Percentiles rank a stretch among this genome's conserved stretches.
Evolutionary conservation across 768 basidiomycete species (phyloP).

Genomic region (Suillus tomentosus): DNA sequence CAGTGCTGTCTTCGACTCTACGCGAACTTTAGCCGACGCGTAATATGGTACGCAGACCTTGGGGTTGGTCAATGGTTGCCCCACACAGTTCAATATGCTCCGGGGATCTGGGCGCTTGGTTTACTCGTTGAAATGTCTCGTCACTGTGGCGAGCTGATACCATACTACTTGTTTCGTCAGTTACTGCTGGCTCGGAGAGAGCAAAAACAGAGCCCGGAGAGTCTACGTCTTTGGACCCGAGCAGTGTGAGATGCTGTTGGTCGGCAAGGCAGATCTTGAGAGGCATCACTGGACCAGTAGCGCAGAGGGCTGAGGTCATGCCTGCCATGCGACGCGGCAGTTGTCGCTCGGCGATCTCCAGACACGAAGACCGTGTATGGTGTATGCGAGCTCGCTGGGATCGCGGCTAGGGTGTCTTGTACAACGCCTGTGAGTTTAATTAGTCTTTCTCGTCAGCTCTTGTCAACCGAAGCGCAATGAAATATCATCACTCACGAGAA

Average conservation of each 20-base stretch:
- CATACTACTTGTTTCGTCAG: not conserved
- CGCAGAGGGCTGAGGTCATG: not conserved
- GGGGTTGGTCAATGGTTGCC: not conserved
- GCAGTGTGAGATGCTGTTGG: not conserved
- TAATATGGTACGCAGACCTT: not conserved
- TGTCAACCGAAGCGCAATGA: not conserved
- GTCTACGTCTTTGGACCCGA: not conserved
- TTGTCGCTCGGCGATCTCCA: not conserved
- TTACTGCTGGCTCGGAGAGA: not conserved
- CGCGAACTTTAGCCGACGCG: not conserved
- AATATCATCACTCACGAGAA: not conserved
- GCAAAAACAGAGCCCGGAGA: not conserved
- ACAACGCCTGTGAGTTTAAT: not conserved
- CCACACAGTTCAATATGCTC: not conserved
- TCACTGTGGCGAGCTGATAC: not conserved
- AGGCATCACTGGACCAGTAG: not conserved
- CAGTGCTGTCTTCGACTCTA: not conserved
- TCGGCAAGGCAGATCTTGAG: not conserved
- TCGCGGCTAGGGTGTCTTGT: not conserved
- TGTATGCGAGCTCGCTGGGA: constrained; percentile 1
- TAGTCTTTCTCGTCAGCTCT: not conserved
- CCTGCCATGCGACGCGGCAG: not conserved
- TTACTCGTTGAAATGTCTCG: not conserved
- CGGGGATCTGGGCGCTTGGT: not conserved
- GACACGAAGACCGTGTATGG: not conserved